These are phyloP conservation scores for Metarhizium sp. DNA, from an alignment of 2,329 filamentous ascomycete genomes.

Conservation along the genomic window DNA sequence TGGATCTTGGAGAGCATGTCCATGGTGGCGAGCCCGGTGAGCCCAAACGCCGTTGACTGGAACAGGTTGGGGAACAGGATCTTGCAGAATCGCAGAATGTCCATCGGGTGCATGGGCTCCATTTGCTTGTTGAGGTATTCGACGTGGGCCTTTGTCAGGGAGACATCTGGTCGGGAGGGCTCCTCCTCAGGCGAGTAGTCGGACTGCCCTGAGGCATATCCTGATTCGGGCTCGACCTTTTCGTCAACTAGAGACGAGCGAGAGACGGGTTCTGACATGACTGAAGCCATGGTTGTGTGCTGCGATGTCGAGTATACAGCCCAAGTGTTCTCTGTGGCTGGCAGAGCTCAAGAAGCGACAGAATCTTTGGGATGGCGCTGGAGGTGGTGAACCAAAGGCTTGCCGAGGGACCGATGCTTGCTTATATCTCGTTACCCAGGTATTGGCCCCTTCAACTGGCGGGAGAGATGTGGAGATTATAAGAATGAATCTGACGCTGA, in stretches of 20 bases:
- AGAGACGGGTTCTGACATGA: constrained; percentile 29
- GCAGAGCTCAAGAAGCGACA: too few species aligned
- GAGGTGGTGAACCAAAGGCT: not conserved
- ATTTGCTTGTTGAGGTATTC: constrained; percentile 86
- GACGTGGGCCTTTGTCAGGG: constrained; percentile 80
- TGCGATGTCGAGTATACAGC: too few species aligned
- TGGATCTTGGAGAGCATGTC: constrained; percentile 77
- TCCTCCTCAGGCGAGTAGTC: constrained; percentile 27
- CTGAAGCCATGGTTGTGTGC: not conserved
- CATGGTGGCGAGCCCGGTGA: constrained; percentile 72
- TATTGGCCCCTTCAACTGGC: not conserved
- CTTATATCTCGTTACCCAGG: not conserved
- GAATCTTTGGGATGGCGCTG: not conserved
- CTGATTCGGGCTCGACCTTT: constrained; percentile 59
- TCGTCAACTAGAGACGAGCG: constrained; percentile 27
- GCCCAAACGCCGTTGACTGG: constrained; percentile 75
- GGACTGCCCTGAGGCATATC: constrained; percentile 59
- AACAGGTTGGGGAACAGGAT: constrained; percentile 83
- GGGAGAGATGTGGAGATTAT: not conserved
- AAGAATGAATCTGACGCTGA: not conserved
- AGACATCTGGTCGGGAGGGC: constrained; percentile 57
- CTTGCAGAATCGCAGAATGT: constrained; percentile 87
- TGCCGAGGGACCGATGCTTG: not conserved
- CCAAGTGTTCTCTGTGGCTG: too few species aligned
- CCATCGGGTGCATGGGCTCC: constrained; percentile 78